These are phyloP conservation scores for Alisma plantagoaquatica DNA, from an alignment of 106 monocot genomes.

Conservation along the genomic window DNA sequence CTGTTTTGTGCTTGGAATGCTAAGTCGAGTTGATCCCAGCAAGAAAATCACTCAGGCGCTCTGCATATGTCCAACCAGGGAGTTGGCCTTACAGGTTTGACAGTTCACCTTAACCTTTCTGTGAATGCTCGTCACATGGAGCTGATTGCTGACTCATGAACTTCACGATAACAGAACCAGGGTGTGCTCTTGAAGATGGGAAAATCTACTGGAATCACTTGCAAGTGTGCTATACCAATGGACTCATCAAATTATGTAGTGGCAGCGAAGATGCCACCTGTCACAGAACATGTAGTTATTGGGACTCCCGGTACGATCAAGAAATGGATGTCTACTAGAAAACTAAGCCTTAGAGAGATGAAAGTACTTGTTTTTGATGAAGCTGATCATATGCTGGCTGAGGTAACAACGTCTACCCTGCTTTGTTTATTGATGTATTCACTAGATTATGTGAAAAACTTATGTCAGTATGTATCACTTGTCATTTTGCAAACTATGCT, in stretches of 20 bases:
- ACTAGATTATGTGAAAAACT: too few relatives aligned
- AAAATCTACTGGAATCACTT: slow-evolving; percentile 81
- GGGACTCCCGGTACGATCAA: slow-evolving; percentile 95
- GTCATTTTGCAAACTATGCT: too few relatives aligned
- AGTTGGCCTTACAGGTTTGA: slow-evolving; percentile 66
- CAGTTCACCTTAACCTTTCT: neutral
- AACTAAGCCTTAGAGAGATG: slow-evolving; percentile 49
- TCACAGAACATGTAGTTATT: slow-evolving; percentile 90
- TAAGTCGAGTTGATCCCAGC: slow-evolving; percentile 71
- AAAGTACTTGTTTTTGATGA: slow-evolving; percentile 96
- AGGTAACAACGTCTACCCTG: slow-evolving; percentile 31
- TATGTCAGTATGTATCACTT: too few relatives aligned
- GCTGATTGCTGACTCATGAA: neutral
- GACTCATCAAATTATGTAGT: slow-evolving; percentile 54
- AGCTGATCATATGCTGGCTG: slow-evolving; percentile 87
- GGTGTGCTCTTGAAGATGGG: slow-evolving; percentile 84
- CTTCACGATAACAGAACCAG: slow-evolving; percentile 51
- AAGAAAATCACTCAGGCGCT: slow-evolving; percentile 66
- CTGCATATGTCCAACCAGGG: slow-evolving; percentile 90
- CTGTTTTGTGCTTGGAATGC: slow-evolving; percentile 93
- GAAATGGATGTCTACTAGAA: slow-evolving; percentile 65
- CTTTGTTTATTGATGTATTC: too few relatives aligned
- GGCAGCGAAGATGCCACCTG: slow-evolving; percentile 38
- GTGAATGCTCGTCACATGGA: neutral
- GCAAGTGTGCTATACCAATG: slow-evolving; percentile 63